Percentiles rank a stretch among this genome's conserved stretches.
These are phyloP conservation scores for Croton setiger DNA, from an alignment of 441 rosid genomes.

Conservation along the genomic window DNA sequence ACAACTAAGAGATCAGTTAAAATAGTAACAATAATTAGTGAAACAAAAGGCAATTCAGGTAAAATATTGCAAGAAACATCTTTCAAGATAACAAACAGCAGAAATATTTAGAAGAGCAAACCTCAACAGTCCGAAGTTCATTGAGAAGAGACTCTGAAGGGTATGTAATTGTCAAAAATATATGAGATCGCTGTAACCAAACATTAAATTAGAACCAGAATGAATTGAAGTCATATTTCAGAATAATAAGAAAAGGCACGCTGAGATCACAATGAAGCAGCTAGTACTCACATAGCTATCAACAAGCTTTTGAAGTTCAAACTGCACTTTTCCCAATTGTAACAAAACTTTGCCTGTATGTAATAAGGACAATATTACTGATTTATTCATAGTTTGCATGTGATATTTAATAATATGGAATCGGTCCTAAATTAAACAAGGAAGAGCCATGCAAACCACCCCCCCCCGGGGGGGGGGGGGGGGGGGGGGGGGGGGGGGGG, in stretches of 20 bases:
- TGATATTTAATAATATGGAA: not conserved
- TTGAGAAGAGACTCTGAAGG: constrained; percentile 93
- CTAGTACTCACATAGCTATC: constrained; percentile 82
- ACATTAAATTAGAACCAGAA: constrained; percentile 13
- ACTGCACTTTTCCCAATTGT: constrained; percentile 77
- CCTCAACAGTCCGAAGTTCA: constrained; percentile 98
- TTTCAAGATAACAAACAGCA: constrained; percentile 5
- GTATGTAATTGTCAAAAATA: constrained; percentile 75
- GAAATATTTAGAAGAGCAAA: constrained; percentile 33
- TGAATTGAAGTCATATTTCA: not conserved
- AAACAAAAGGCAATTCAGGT: not conserved
- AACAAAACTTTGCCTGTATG: constrained; percentile 66
- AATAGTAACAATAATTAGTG: not conserved
- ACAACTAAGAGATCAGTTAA: not conserved
- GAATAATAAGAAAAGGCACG: constrained; percentile 7
- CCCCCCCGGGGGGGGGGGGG: too few relatives aligned
- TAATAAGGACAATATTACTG: constrained; percentile 19
- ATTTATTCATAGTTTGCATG: not conserved
- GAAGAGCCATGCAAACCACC: not conserved
- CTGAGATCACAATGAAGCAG: constrained; percentile 12
- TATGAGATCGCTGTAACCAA: constrained; percentile 74
- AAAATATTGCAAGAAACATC: constrained; percentile 5
- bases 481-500: too few relatives aligned
- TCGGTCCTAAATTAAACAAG: not conserved
- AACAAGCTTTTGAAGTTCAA: constrained; percentile 83